Evolutionary conservation across 2,329 filamentous ascomycete genomes (phyloP).

Genomic region (Ilyonectria destructans): DNA sequence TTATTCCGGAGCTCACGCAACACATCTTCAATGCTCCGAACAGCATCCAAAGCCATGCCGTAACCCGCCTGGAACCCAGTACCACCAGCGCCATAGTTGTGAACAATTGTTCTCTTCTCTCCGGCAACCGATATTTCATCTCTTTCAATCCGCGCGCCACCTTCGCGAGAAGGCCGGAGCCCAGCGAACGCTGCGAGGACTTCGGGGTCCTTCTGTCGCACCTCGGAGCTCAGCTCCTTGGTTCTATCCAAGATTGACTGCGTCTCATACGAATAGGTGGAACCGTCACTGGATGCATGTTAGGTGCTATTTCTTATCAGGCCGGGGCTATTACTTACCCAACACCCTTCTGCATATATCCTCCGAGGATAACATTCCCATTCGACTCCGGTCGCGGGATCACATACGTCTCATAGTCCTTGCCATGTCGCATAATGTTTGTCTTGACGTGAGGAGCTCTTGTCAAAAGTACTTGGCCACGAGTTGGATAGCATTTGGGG

Average conservation of each 20-base stretch:
- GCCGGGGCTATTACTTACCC: conserved; percentile 43
- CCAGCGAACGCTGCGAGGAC: conserved; percentile 54
- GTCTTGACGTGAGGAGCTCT: conserved; percentile 53
- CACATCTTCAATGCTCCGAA: conserved; percentile 50
- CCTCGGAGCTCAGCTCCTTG: conserved; percentile 50
- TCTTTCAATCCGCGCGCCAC: conserved; percentile 62
- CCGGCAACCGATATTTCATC: conserved; percentile 51
- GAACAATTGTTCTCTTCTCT: conserved; percentile 50
- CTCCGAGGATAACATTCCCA: conserved; percentile 55
- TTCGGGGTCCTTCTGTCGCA: conserved; percentile 48
- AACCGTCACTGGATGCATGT: conserved; percentile 51
- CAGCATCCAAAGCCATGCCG: conserved; percentile 58
- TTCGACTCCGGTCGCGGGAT: conserved; percentile 58
- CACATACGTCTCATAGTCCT: conserved; percentile 59
- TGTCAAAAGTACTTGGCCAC: conserved; percentile 58
- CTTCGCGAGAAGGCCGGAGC: conserved; percentile 56
- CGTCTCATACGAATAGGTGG: conserved; percentile 57
- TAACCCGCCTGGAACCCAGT: conserved; percentile 63
- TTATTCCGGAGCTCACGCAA: conserved; percentile 27
- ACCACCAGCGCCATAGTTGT: conserved; percentile 64
- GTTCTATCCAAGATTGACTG: conserved; percentile 58
- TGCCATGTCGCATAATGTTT: conserved; percentile 59
- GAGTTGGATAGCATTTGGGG: conserved; percentile 58
- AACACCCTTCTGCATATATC: conserved; percentile 58
- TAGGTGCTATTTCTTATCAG: conserved; percentile 34